phyloP scores from a whole-genome alignment of 2,329 filamentous ascomycete genomes.

The Cadophora sp. region DNA sequence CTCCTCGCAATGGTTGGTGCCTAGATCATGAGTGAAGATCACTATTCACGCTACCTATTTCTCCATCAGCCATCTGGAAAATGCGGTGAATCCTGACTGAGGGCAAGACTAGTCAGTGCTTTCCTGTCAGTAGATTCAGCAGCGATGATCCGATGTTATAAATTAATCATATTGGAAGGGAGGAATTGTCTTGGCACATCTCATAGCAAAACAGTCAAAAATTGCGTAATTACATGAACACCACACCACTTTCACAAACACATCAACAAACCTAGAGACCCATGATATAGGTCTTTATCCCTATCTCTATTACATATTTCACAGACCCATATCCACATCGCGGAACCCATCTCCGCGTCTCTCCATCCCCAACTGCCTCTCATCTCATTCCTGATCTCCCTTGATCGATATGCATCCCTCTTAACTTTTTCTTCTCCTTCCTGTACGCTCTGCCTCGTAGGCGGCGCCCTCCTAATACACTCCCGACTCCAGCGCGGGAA shows the following conservation, averaged over 20 bases:
- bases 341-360: background rate
- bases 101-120: too few relatives aligned
- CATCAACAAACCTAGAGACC: background rate
- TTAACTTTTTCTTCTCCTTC: background rate
- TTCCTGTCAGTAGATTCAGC: too few relatives aligned
- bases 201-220: too few relatives aligned
- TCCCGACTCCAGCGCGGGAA: background rate
- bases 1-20: background rate
- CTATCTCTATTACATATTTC: too few relatives aligned
- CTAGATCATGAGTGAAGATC: background rate
- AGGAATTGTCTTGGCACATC: too few relatives aligned
- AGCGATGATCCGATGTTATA: too few relatives aligned
- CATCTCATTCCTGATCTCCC: background rate
- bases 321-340: too few relatives aligned
- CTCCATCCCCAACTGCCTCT: too few relatives aligned
- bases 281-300: background rate
- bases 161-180: too few relatives aligned
- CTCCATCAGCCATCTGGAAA: too few relatives aligned
- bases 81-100: too few relatives aligned
- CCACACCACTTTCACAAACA: background rate
- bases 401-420: background rate
- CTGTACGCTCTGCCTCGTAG: background rate
- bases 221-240: too few relatives aligned
- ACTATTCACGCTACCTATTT: background rate
- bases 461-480: background rate